A percentile compares a stretch with the other conserved stretches of the same genome.
phyloP scores from a whole-genome alignment of 805 yeast species.

The Candida methanosorbosa region DNA sequence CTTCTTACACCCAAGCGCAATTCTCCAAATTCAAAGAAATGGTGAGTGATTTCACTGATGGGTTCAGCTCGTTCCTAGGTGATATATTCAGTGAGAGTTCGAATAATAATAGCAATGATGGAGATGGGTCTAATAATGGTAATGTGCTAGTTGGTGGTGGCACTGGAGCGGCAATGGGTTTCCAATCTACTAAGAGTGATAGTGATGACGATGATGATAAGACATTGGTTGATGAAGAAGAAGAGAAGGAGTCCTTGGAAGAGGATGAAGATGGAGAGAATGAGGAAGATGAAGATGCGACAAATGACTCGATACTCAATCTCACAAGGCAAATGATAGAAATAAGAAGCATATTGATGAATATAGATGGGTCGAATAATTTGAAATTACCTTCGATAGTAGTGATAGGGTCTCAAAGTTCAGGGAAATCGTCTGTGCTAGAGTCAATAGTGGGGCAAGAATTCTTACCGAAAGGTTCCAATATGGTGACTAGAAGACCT shows the following conservation, averaged over 20 bases:
- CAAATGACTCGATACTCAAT: slow-evolving; percentile 77
- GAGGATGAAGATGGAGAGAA: slow-evolving; percentile 36
- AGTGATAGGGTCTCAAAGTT: slow-evolving; percentile 94
- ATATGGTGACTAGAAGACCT: slow-evolving; percentile 98
- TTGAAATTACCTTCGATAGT: slow-evolving; percentile 89
- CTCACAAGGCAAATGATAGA: slow-evolving; percentile 96
- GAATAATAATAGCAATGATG: slow-evolving; percentile 22
- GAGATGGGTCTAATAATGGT: slow-evolving; percentile 10
- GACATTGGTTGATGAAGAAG: slow-evolving; percentile 24
- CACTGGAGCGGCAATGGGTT: slow-evolving; percentile 42
- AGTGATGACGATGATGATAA: slow-evolving; percentile 21
- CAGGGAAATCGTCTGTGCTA: slow-evolving; percentile 93
- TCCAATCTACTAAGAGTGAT: slow-evolving; percentile 22
- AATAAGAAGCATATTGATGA: slow-evolving; percentile 69
- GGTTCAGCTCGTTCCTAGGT: slow-evolving; percentile 27
- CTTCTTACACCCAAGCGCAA: slow-evolving; percentile 59
- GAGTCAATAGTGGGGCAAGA: slow-evolving; percentile 98
- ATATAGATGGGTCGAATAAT: slow-evolving; percentile 64
- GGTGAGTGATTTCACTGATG: slow-evolving; percentile 42
- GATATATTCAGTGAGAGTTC: slow-evolving; percentile 20
- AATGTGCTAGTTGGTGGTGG: slow-evolving; percentile 42
- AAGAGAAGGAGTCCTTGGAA: slow-evolving; percentile 42
- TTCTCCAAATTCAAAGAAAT: slow-evolving; percentile 54
- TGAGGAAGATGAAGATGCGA: slow-evolving; percentile 38
- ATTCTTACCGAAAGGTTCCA: slow-evolving; percentile 91